Base-by-base conservation (phyloP, 1,139 yeast genomes). In the Suhomyces bribrorum region DNA sequence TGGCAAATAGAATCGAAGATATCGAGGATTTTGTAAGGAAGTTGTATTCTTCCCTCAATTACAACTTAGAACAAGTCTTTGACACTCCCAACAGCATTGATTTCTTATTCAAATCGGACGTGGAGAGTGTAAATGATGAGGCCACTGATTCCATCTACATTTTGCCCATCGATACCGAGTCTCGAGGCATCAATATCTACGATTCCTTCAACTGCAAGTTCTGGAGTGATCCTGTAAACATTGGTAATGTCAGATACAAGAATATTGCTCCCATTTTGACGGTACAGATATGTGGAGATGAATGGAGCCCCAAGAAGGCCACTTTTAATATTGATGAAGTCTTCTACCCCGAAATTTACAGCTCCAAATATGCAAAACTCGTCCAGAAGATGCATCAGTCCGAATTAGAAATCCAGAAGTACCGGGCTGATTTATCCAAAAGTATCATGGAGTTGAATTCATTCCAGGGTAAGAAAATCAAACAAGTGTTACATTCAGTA, bases 381-480 rank as follows among this genome's bases (percentile, higher is more conserved):
- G 45, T 65, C 6, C 38, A 43, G 18, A 47, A 52, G 7, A 57
- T 62, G 54, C 46, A 54, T 24, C 36, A 36, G 9, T 42, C 49
- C 33, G 56, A 57, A 31, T 36, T 46, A 7, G 46, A 43, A 16
- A 23, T 46, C 5, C 40, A 53, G 31, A 34, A 46, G 28, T 44
- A 52, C 25, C 45, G 69, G 32, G 35, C 50, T 12, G 40, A 49
- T 29, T 31, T 53, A 9, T 49, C 64, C 24, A 48, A 50, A 23
- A 46, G 50, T 32, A 52, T 67, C 20, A 60, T 67, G 61, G 47
- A 51, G 5, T 48, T 59, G 37, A 65, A 54, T 37, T 61, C 69
- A 8, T 66, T 66, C 44, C 72, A 65, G 45, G 74, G 74, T 1
- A 66, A 66, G 44, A 56, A 54, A 20, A 53, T 68, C 20, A 56